Evolutionary conservation across 331 rosid genomes (phyloP).

Genomic region (Cydonia oblonga): DNA sequence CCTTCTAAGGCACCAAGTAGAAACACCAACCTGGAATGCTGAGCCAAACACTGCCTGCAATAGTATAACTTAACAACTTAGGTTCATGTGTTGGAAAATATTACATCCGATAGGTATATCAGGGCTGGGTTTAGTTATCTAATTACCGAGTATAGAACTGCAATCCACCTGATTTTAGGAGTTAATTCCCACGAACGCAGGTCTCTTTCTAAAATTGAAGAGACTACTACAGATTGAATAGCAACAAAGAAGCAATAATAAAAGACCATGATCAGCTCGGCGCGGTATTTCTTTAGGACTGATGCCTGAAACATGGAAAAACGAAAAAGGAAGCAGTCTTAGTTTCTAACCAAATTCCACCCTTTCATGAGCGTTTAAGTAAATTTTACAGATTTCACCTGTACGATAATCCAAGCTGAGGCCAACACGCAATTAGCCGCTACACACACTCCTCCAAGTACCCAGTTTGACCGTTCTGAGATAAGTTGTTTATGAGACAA

Average conservation of each 20-base stretch:
- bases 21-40: slow-evolving; percentile 63
- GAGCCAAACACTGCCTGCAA: slow-evolving; percentile 61
- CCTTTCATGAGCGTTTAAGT: neutral
- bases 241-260: slow-evolving; percentile 68
- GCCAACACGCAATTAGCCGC: slow-evolving; percentile 41
- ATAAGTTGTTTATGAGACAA: slow-evolving; percentile 22
- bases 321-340: neutral
- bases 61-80: neutral
- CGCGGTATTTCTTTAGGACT: slow-evolving; percentile 55
- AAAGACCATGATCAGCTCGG: slow-evolving; percentile 56
- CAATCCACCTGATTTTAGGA: slow-evolving; percentile 38
- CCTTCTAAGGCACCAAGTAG: slow-evolving; percentile 58
- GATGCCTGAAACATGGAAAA: slow-evolving; percentile 38
- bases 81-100: neutral
- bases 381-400: slow-evolving; percentile 34
- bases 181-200: slow-evolving; percentile 59
- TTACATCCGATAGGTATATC: neutral
- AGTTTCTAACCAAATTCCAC: neutral
- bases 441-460: slow-evolving; percentile 53
- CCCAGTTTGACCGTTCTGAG: slow-evolving; percentile 46
- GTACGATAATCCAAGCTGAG: slow-evolving; percentile 39
- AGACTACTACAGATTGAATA: slow-evolving; percentile 47
- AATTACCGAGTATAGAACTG: slow-evolving; percentile 66
- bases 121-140: neutral
- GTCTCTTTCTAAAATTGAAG: slow-evolving; percentile 54